Evolutionary conservation across 1,284 basidiomycete genomes (phyloP).

Genomic region (Rhodotorula sp.): DNA sequence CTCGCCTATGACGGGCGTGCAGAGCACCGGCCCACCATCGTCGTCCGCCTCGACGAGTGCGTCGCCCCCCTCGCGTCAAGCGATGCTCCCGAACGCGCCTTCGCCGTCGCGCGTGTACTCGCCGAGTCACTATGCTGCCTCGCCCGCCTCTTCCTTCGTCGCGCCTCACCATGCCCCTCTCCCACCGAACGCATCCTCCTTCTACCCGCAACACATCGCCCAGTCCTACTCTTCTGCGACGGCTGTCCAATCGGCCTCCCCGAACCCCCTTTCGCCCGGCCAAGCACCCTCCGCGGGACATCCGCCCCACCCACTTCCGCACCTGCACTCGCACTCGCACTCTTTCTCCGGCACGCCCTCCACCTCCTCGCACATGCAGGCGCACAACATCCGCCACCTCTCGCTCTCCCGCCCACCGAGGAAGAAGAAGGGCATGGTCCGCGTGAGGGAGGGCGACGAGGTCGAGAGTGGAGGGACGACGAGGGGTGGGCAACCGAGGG

Average conservation of each 20-base stretch:
- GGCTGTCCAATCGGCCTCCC: not conserved
- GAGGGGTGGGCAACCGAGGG: conserved; percentile 59
- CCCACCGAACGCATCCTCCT: conserved; percentile 10
- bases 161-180: not conserved
- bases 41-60: not conserved
- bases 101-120: conserved; percentile 17
- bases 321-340: conserved; percentile 1
- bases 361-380: not conserved
- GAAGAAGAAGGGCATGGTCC: conserved; percentile 3
- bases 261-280: not conserved
- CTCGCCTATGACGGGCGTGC: conserved; percentile 17
- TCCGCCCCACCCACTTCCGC: not conserved
- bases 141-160: not conserved
- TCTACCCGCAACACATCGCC: conserved; percentile 39
- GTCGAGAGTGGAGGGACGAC: conserved; percentile 50
- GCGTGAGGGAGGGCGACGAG: not conserved
- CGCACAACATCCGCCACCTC: conserved; percentile 7
- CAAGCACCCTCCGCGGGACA: not conserved
- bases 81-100: not conserved
- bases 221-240: conserved; percentile 8
- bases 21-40: not conserved
- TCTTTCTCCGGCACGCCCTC: not conserved
- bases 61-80: not conserved
- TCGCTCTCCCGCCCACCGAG: not conserved
- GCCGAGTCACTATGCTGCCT: conserved; percentile 24